These are phyloP conservation scores for Phanerochaete sordida DNA, from an alignment of 768 basidiomycete species.

Conservation along the genomic window DNA sequence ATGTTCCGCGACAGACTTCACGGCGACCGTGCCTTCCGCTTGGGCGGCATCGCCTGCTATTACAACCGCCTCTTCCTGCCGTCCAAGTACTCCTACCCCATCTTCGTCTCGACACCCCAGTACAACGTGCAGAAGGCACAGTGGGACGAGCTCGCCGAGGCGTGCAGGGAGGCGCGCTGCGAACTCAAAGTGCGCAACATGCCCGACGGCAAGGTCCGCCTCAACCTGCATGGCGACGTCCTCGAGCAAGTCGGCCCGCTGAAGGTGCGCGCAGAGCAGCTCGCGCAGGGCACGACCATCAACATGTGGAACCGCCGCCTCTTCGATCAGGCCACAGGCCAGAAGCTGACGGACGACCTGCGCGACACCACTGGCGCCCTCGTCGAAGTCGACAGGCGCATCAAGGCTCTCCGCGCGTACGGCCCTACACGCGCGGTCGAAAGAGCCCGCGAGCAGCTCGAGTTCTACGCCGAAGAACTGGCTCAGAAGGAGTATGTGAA, in stretches of 20 bases:
- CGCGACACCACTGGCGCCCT: conserved; percentile 32
- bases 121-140: conserved; percentile 8
- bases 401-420: conserved; percentile 41
- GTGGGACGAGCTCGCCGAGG: conserved; percentile 26
- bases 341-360: background rate
- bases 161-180: conserved; percentile 33
- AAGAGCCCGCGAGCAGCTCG: conserved; percentile 41
- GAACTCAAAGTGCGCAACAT: conserved; percentile 28
- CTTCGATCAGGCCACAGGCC: conserved; percentile 10
- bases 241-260: conserved; percentile 51
- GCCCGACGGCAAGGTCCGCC: conserved; percentile 18
- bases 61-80: background rate
- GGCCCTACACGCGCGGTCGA: conserved; percentile 38
- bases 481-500: conserved; percentile 42
- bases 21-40: background rate
- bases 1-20: conserved; percentile 21
- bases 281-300: conserved; percentile 48
- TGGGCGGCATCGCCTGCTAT: background rate
- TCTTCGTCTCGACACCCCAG: background rate
- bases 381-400: conserved; percentile 44
- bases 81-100: conserved; percentile 24
- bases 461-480: conserved; percentile 38
- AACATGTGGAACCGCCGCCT: conserved; percentile 35
- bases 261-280: conserved; percentile 56
- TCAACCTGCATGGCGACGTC: conserved; percentile 48